Conservation (phyloP, 345 rosid species). For the Mallotus nudiflorus region DNA sequence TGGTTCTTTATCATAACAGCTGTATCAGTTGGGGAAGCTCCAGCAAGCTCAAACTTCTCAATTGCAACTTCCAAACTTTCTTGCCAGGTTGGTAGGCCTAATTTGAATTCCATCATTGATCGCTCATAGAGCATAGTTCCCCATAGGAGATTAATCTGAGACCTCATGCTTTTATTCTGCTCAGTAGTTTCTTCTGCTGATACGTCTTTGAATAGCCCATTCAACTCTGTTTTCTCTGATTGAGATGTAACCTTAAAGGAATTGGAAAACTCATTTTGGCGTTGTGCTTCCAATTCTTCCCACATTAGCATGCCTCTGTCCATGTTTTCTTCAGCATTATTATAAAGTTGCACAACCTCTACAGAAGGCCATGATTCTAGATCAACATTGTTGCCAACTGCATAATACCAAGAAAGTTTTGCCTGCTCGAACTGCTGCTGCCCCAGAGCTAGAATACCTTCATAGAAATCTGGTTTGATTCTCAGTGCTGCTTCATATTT, state of each 20-base stretch:
- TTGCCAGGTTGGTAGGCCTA: conserved; percentile 69
- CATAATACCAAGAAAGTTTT: conserved; percentile 83
- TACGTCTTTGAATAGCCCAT: conserved; percentile 45
- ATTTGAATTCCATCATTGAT: conserved; percentile 76
- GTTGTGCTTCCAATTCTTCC: conserved; percentile 50
- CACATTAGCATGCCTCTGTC: conserved; percentile 67
- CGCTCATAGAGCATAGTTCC: conserved; percentile 88
- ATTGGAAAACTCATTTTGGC: conserved; percentile 28
- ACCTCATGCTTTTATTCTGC: conserved; percentile 42
- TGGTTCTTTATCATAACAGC: conserved; percentile 63
- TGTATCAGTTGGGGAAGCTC: conserved; percentile 59
- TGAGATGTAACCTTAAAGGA: conserved; percentile 20
- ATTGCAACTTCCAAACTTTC: conserved; percentile 72
- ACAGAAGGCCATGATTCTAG: conserved; percentile 58
- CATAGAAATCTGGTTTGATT: conserved; percentile 78
- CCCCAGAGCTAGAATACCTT: conserved; percentile 67
- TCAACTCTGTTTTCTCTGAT: conserved; percentile 33
- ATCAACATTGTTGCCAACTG: conserved; percentile 53
- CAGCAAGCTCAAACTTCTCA: conserved; percentile 79
- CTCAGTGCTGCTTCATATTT: conserved; percentile 75
- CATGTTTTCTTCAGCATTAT: conserved; percentile 72
- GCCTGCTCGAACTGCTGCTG: conserved; percentile 90
- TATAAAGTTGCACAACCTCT: conserved; percentile 57
- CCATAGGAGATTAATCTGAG: conserved; percentile 74
- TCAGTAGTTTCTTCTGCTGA: conserved; percentile 51